These are phyloP conservation scores for Mycena albidolilacea DNA, from an alignment of 768 basidiomycete species.

Conservation along the genomic window DNA sequence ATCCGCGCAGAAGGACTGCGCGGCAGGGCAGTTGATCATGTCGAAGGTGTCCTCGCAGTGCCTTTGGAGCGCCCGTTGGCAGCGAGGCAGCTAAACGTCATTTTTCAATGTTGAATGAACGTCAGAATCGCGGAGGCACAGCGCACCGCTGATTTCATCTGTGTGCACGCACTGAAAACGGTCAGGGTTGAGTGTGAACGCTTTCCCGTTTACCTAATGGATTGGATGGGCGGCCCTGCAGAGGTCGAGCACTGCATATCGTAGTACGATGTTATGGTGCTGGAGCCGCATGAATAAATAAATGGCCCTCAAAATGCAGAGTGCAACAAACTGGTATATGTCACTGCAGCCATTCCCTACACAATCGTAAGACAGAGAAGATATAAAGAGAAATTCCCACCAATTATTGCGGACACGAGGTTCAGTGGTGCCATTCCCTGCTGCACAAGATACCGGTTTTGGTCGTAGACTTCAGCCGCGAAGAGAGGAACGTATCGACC, in stretches of 20 bases:
- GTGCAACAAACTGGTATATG: slow-evolving; percentile 23
- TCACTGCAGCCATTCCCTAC: slow-evolving; percentile 28
- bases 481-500: slow-evolving; percentile 69
- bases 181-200: neutral
- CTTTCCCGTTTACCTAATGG: slow-evolving; percentile 46
- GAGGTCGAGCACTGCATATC: slow-evolving; percentile 61
- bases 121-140: neutral
- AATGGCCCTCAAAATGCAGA: slow-evolving; percentile 37
- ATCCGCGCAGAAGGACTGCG: slow-evolving; percentile 54
- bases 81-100: slow-evolving; percentile 57
- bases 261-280: slow-evolving; percentile 56
- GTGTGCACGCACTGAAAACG: slow-evolving; percentile 40
- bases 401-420: slow-evolving; percentile 65
- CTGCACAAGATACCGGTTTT: slow-evolving; percentile 55
- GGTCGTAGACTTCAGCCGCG: slow-evolving; percentile 64
- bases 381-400: slow-evolving; percentile 40
- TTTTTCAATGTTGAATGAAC: neutral
- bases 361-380: neutral
- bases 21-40: slow-evolving; percentile 58
- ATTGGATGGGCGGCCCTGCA: slow-evolving; percentile 48
- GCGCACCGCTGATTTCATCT: slow-evolving; percentile 58
- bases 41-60: slow-evolving; percentile 63
- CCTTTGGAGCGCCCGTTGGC: slow-evolving; percentile 54
- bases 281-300: slow-evolving; percentile 47
- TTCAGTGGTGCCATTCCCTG: slow-evolving; percentile 66